A percentile compares a stretch with the other conserved stretches of the same genome.
phyloP scores from a whole-genome alignment of 1,284 basidiomycete genomes.

The Nidula niveotomentosa region DNA sequence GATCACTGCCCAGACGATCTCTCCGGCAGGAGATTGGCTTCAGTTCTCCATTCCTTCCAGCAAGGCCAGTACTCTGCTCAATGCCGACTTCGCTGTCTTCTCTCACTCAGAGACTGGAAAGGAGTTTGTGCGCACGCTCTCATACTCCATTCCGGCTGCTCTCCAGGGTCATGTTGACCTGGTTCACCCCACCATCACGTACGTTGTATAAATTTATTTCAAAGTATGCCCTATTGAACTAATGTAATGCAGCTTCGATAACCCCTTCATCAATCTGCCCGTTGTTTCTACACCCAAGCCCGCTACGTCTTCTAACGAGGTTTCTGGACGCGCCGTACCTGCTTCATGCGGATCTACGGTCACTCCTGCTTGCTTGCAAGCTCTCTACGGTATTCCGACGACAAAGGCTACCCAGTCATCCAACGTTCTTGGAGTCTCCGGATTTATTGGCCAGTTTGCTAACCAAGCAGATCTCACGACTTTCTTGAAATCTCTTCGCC shows the following conservation, averaged over 20 bases:
- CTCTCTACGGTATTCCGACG: conserved; percentile 27
- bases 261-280: conserved; percentile 1
- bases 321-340: conserved; percentile 2
- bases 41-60: conserved; percentile 32
- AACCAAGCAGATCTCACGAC: conserved; percentile 2
- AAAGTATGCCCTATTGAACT: not conserved
- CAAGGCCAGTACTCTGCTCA: conserved; percentile 34
- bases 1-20: conserved; percentile 18
- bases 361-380: conserved; percentile 25
- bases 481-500: not conserved
- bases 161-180: conserved; percentile 35
- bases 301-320: not conserved
- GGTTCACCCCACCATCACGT: conserved; percentile 34
- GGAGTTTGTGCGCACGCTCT: conserved; percentile 31
- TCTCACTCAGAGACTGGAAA: conserved; percentile 27
- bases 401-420: conserved; percentile 23
- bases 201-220: not conserved
- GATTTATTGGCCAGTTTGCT: conserved; percentile 23
- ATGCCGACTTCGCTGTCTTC: conserved; percentile 34
- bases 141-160: conserved; percentile 38
- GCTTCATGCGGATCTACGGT: conserved; percentile 16
- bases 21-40: conserved; percentile 38
- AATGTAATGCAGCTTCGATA: not conserved
- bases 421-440: conserved; percentile 26
- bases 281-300: not conserved